These are phyloP conservation scores for Aspergillus niger DNA, from an alignment of 2,329 filamentous ascomycete species.

Conservation along the genomic window DNA sequence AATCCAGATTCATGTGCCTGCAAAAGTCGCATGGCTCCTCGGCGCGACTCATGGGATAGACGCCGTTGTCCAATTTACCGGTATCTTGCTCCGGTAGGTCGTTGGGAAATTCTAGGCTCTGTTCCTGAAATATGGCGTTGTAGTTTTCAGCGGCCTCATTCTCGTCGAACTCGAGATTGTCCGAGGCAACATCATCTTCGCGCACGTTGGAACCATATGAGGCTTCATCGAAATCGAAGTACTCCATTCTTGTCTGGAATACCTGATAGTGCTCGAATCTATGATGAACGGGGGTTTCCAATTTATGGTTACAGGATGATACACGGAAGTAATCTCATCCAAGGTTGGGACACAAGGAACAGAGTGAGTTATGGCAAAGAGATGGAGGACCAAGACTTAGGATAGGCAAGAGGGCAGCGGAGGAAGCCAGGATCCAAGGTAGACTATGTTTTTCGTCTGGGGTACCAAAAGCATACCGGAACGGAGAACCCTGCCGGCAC, in stretches of 20 bases:
- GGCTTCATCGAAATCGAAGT: conserved; percentile 51
- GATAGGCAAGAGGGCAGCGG: not conserved
- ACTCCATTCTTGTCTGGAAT: conserved; percentile 42
- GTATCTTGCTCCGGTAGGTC: conserved; percentile 26
- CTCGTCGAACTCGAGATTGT: conserved; percentile 42
- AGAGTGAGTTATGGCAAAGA: not conserved
- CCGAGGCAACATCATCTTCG: conserved; percentile 44
- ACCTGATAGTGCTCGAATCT: not conserved
- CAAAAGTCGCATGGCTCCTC: conserved; percentile 51
- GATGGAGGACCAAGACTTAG: conserved; percentile 1
- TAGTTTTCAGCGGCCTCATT: conserved; percentile 39
- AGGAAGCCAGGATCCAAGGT: conserved; percentile 2
- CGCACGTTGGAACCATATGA: conserved; percentile 39
- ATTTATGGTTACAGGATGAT: not conserved
- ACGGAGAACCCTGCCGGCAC: not conserved
- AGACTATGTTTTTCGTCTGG: conserved; percentile 12
- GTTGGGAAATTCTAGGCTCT: conserved; percentile 44
- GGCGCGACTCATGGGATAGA: conserved; percentile 48
- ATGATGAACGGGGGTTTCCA: not conserved
- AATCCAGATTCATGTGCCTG: conserved; percentile 49
- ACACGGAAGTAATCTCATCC: not conserved
- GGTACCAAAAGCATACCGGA: conserved; percentile 7
- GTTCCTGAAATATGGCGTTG: conserved; percentile 46
- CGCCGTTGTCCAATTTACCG: conserved; percentile 29
- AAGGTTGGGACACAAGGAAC: not conserved